Conservation (phyloP, 805 yeast genomes). For the Kodamaea hsintzibuensis region DNA sequence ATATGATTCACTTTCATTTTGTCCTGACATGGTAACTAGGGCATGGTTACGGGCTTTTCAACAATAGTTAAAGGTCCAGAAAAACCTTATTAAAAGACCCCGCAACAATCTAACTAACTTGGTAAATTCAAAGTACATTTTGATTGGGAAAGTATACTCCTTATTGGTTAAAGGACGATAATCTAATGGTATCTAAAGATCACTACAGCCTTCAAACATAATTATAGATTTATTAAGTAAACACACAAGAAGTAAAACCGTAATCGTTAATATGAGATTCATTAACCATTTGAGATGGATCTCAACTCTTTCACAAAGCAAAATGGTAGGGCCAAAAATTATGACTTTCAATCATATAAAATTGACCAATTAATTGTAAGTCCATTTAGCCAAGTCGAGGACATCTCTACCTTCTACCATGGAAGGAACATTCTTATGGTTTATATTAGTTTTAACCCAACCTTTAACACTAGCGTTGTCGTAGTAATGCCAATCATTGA, state of each 20-base stretch:
- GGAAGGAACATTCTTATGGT: constrained; percentile 44
- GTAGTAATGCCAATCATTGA: constrained; percentile 39
- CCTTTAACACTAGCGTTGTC: constrained; percentile 26
- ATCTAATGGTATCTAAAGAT: too few relatives aligned
- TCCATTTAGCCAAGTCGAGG: constrained; percentile 42
- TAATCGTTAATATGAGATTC: too few relatives aligned
- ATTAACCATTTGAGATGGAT: too few relatives aligned
- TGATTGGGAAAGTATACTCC: not conserved
- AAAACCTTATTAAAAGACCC: not conserved
- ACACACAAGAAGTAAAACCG: too few relatives aligned
- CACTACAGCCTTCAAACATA: too few relatives aligned
- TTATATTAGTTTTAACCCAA: constrained; percentile 34
- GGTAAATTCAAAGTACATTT: not conserved
- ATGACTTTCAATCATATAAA: not conserved
- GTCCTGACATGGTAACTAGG: too few relatives aligned
- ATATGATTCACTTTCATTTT: too few relatives aligned
- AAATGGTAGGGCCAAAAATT: not conserved
- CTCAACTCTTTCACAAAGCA: too few relatives aligned
- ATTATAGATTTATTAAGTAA: too few relatives aligned
- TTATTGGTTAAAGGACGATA: too few relatives aligned
- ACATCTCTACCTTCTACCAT: constrained; percentile 33
- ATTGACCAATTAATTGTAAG: constrained; percentile 19
- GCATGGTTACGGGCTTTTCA: not conserved
- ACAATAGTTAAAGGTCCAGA: not conserved
- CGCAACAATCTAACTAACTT: constrained; percentile 15